Base-by-base conservation (phyloP, 441 rosid species). In the Syzygium malaccense region DNA sequence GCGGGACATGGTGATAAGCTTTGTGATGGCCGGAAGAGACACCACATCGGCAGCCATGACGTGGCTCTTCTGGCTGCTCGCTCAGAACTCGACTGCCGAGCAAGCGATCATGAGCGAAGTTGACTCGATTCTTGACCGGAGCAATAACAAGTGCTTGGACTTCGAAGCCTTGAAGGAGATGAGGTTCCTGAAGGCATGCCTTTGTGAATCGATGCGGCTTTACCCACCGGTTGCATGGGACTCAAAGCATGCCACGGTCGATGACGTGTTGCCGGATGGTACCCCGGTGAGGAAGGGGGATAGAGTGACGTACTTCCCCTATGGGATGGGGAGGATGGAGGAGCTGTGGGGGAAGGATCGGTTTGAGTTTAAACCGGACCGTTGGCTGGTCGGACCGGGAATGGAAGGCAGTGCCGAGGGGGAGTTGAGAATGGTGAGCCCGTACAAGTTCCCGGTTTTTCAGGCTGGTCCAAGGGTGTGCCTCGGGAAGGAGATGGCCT, bases 211-310 rank as follows among this genome's bases (percentile, higher is more conserved):
- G 33, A 96, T 97, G 99, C 87, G 99, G 88, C 91, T 96, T 60
- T 97, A 95, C 87, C 98, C 99, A 1, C 98, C 98, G 4, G 98
- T 97, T 41, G 94, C 95, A 26, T 96, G 98, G 98, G 98, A 97
- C 92, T 96, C 98, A 0, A 97, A 97, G 85, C 98, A 97, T 45
- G 99, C 97, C 4, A 85, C 62, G 6, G 60, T 48, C 88, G 95
- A 92, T 75, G 96, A 96, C 91, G 90, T 94, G 68, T 60, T 96
- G 68, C 98, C 99, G 0, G 98, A 97, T 57, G 97, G 97, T 14
- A 96, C 97, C 23, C 87, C 83, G 14, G 95, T 97, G 3, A 48
- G 88, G 79, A 93, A 62, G 71, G 99, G 98, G 53, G 97, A 96
- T 45, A 93, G 98, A 51, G 97, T 96, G 58, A 95, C 99, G 2